A percentile compares a stretch with the other conserved stretches of the same genome.
These are phyloP conservation scores for Trichoderma gamsii DNA, from an alignment of 495 filamentous ascomycete species.

Conservation along the genomic window DNA sequence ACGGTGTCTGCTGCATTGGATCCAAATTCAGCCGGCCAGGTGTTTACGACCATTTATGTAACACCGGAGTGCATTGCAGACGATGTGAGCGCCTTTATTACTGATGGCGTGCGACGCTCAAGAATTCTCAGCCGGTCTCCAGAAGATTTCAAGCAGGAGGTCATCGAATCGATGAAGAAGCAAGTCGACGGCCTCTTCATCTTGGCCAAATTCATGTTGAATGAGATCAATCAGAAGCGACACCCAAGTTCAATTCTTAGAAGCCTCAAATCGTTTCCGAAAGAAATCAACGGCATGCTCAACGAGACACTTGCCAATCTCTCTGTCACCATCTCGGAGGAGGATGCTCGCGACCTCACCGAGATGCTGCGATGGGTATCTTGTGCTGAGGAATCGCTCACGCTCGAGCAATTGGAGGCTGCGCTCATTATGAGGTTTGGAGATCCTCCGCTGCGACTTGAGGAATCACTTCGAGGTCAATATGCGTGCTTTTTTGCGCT, in stretches of 20 bases:
- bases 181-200: constrained; percentile 36
- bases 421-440: constrained; percentile 30
- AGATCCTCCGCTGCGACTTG: constrained; percentile 27
- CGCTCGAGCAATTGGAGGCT: constrained; percentile 28
- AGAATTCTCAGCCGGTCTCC: constrained; percentile 23
- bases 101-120: constrained; percentile 26
- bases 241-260: constrained; percentile 25
- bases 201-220: constrained; percentile 32
- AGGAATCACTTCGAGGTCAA: constrained; percentile 30
- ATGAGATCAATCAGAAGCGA: constrained; percentile 30
- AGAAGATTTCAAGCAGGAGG: constrained; percentile 23
- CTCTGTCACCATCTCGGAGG: constrained; percentile 22
- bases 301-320: constrained; percentile 29
- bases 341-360: constrained; percentile 30
- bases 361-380: constrained; percentile 32
- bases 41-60: constrained; percentile 29
- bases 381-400: constrained; percentile 26
- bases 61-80: constrained; percentile 27
- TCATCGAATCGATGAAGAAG: constrained; percentile 26
- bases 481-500: constrained; percentile 35
- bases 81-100: constrained; percentile 30
- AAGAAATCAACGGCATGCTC: constrained; percentile 30
- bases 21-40: constrained; percentile 22
- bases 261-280: constrained; percentile 26
- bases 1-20: constrained; percentile 13